Evolutionary conservation across 2,329 filamentous ascomycete genomes (phyloP).

Genomic region (Fusarium falciforme): DNA sequence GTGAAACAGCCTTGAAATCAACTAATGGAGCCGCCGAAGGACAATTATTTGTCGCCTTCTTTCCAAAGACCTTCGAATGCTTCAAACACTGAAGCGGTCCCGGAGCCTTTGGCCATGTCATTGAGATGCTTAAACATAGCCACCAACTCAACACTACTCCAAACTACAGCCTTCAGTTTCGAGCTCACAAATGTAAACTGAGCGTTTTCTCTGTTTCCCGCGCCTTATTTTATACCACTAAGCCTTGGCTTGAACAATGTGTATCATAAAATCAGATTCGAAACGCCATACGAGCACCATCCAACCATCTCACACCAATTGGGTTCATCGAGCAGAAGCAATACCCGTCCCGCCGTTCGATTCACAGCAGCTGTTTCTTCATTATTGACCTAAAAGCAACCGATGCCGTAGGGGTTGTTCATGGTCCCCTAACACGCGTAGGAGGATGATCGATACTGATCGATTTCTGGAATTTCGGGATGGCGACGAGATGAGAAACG

Average conservation of each 20-base stretch:
- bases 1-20: not conserved
- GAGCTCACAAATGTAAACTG: not conserved
- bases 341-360: not conserved
- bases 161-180: not conserved
- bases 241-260: not conserved
- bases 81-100: not conserved
- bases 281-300: not conserved
- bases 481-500: not conserved
- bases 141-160: not conserved
- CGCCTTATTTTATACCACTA: not conserved
- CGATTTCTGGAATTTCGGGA: not conserved
- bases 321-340: not conserved
- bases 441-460: not conserved
- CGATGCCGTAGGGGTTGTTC: not conserved
- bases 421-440: not conserved
- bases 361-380: not conserved
- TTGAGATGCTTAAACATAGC: not conserved
- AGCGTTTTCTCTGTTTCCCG: not conserved
- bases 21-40: not conserved
- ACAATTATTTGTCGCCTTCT: accelerated
- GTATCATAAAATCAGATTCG: not conserved
- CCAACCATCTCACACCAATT: not conserved
- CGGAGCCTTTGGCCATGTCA: not conserved
- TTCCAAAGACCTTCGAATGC: not conserved
- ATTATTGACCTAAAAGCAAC: not conserved